phyloP scores from a whole-genome alignment of 2,329 filamentous ascomycete genomes.

The Daldinia sp. region DNA sequence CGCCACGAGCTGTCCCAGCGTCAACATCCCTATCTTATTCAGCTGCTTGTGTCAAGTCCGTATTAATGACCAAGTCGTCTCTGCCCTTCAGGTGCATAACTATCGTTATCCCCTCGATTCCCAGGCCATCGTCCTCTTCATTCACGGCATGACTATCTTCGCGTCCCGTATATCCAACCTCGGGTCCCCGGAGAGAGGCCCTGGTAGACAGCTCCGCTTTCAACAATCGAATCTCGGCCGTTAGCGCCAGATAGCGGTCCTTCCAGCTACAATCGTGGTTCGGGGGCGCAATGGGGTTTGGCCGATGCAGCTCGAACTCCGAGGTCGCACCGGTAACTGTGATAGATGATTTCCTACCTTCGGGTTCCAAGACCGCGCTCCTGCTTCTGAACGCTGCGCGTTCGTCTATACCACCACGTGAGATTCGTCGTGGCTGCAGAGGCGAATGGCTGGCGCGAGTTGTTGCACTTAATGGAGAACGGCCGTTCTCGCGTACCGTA shows the following conservation, averaged over 20 bases:
- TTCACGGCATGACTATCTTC: conserved; percentile 37
- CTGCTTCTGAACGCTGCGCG: conserved; percentile 13
- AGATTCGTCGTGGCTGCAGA: conserved; percentile 32
- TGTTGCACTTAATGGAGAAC: conserved; percentile 13
- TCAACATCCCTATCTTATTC: neutral
- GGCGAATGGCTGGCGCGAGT: conserved; percentile 25
- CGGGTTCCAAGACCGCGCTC: neutral
- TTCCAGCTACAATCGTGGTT: conserved; percentile 60
- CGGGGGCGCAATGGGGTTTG: conserved; percentile 53
- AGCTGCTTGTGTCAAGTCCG: conserved; percentile 55
- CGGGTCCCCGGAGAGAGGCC: conserved; percentile 34
- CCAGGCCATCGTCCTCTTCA: conserved; percentile 55
- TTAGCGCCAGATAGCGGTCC: conserved; percentile 57
- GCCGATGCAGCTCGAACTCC: conserved; percentile 50
- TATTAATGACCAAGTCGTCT: conserved; percentile 66
- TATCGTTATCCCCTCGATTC: conserved; percentile 63
- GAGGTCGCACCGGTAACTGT: conserved; percentile 17
- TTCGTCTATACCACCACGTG: conserved; percentile 11
- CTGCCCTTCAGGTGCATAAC: conserved; percentile 63
- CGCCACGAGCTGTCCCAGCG: neutral
- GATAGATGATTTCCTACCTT: conserved; percentile 3
- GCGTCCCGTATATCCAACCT: conserved; percentile 41
- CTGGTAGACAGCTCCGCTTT: conserved; percentile 55
- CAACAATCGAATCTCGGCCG: conserved; percentile 57
- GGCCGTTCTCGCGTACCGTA: neutral